These are phyloP conservation scores for Apiospora malaysiana DNA, from an alignment of 2,329 filamentous ascomycete species.

Conservation along the genomic window DNA sequence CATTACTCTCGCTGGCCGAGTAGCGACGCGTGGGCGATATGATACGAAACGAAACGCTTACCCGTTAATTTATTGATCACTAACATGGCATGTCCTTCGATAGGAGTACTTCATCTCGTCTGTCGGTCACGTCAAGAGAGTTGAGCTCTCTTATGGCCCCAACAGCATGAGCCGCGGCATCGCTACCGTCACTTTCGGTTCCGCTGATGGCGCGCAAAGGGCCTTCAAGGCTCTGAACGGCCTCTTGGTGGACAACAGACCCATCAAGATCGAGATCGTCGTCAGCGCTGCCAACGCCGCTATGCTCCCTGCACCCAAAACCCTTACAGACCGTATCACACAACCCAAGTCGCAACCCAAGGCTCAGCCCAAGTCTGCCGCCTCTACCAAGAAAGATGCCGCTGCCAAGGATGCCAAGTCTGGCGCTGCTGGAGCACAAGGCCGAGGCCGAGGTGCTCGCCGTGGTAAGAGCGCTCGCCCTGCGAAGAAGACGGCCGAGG, in stretches of 20 bases:
- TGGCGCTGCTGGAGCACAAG: slow-evolving; percentile 52
- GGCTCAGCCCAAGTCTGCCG: slow-evolving; percentile 82
- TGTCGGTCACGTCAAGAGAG: slow-evolving; percentile 88
- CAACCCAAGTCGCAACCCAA: slow-evolving; percentile 75
- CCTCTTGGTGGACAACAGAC: slow-evolving; percentile 84
- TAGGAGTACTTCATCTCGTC: slow-evolving; percentile 97
- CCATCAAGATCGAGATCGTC: slow-evolving; percentile 96
- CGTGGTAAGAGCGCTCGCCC: slow-evolving; percentile 67
- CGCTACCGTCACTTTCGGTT: slow-evolving; percentile 85
- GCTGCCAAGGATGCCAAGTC: slow-evolving; percentile 50
- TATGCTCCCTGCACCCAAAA: slow-evolving; percentile 69
- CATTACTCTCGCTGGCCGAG: not conserved
- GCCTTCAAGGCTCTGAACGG: slow-evolving; percentile 86
- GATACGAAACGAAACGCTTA: slow-evolving; percentile 36
- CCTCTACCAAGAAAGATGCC: slow-evolving; percentile 68
- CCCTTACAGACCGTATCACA: slow-evolving; percentile 82
- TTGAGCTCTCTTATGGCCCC: slow-evolving; percentile 90
- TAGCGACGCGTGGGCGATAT: slow-evolving; percentile 23
- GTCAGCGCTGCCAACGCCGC: slow-evolving; percentile 77
- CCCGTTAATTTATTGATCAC: slow-evolving; percentile 57
- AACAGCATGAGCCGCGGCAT: slow-evolving; percentile 91
- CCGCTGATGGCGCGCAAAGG: slow-evolving; percentile 80
- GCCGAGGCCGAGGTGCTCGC: slow-evolving; percentile 52
- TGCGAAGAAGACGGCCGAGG: slow-evolving; percentile 88
- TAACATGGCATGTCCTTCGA: slow-evolving; percentile 67